Evolutionary conservation across 1,139 yeast species (phyloP), one percentile per base, ranked within the genome.

Genomic region (Lodderomyces theae): DNA sequence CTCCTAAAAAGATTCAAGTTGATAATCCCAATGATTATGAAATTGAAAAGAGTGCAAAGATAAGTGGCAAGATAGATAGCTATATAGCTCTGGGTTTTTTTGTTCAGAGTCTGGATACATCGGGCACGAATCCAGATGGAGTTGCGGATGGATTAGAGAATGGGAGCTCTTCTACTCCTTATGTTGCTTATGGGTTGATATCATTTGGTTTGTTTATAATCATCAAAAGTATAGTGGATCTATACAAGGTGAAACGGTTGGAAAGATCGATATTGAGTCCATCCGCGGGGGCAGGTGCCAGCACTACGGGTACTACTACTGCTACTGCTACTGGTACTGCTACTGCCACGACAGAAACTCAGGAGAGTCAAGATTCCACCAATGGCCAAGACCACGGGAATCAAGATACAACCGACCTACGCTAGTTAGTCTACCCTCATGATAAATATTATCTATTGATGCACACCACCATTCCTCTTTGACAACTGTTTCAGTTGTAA

Each of bases 241-340:
- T 81, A 58, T 72, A 74, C 50, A 72, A 80, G 48, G 95, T 92
- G n/a, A 80, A 86, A 56, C 77, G 77, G 52, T 80, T 82, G 78
- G 97, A 90, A 58, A 66, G 60, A 46, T 74, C 69, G 17, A 83
- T 87, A 25, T 63, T 80, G 49, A 66, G 71, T 23, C 51, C 42
- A 39, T 47, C 38, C 8, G 11, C 12, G 7, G 18, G 31, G 8
- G 18, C n/a, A 8, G 31, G 3, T 10, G 18, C 31, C 15, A 28
- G n/a, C n/a, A 13, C 18, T 9, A 15, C 18, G 4, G 9, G 16
- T 15, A 15, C 31, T 3, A 22, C 25, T 15, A 13, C 26, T 11
- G 15, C 24, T 11, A 19, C 34, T 17, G 13, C 11, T 17, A 16
- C 34, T 4, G 13, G 5, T 24, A 11, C 34, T 18, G 5, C 34